phyloP scores from a whole-genome alignment of 352 stramenopile species.

The Globisporangium irregulare region DNA sequence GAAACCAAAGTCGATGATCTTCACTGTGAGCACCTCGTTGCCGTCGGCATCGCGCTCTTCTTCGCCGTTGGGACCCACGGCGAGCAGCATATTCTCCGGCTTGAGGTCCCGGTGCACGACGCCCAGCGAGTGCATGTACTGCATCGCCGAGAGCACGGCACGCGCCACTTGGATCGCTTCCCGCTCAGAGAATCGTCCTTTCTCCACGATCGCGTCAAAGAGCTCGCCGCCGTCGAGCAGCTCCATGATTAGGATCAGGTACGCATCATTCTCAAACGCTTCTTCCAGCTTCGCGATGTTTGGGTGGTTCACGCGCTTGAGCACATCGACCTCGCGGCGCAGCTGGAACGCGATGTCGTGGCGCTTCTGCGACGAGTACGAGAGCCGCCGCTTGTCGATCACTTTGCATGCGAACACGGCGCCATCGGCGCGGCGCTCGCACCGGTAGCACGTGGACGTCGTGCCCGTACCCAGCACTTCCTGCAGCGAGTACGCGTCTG shows the following conservation, averaged over 20 bases:
- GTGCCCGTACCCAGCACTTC: slow-evolving; percentile 63
- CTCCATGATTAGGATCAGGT: slow-evolving; percentile 72
- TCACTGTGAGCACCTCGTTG: slow-evolving; percentile 61
- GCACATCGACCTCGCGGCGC: slow-evolving; percentile 61
- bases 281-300: slow-evolving; percentile 71
- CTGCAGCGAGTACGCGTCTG: slow-evolving; percentile 47
- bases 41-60: slow-evolving; percentile 7
- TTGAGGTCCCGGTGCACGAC: slow-evolving; percentile 77
- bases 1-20: slow-evolving; percentile 99
- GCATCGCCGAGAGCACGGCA: slow-evolving; percentile 64
- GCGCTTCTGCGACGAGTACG: slow-evolving; percentile 41
- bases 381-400: slow-evolving; percentile 67
- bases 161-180: slow-evolving; percentile 52
- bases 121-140: slow-evolving; percentile 69
- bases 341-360: slow-evolving; percentile 58
- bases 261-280: slow-evolving; percentile 64
- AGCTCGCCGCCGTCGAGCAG: slow-evolving; percentile 75
- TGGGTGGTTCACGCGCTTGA: slow-evolving; percentile 57
- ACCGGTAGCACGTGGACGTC: slow-evolving; percentile 72
- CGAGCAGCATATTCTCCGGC: slow-evolving; percentile 72
- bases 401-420: slow-evolving; percentile 71
- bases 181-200: slow-evolving; percentile 48
- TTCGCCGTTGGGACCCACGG: slow-evolving; percentile 22
- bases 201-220: slow-evolving; percentile 78
- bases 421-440: slow-evolving; percentile 39